Evolutionary conservation across 2,329 filamentous ascomycete species (phyloP).

Genomic region (Pseudogymnoascus sp.): DNA sequence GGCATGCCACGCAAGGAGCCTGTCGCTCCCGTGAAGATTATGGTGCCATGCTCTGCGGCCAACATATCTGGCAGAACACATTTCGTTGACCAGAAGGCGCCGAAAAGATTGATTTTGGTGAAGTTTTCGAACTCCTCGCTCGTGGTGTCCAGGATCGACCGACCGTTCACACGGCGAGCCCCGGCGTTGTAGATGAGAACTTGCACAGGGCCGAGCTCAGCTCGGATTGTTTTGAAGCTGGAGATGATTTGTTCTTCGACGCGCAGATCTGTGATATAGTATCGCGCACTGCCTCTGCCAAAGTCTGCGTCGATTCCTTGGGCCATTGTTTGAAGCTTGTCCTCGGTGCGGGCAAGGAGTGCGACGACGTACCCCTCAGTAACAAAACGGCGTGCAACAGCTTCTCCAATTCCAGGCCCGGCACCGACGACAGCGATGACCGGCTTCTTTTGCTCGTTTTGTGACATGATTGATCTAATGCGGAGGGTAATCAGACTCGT

Average conservation of each 20-base stretch:
- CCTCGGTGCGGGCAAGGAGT: constrained; percentile 19
- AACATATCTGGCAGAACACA: constrained; percentile 19
- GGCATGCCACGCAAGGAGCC: constrained; percentile 67
- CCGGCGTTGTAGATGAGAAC: constrained; percentile 20
- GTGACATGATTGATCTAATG: constrained; percentile 4
- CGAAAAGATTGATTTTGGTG: constrained; percentile 21
- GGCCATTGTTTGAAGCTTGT: constrained; percentile 18
- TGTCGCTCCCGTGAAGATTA: constrained; percentile 80
- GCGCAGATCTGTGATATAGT: constrained; percentile 19
- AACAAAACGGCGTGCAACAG: constrained; percentile 18
- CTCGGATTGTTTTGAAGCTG: constrained; percentile 20
- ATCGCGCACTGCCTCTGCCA: constrained; percentile 14
- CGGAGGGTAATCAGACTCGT: neutral
- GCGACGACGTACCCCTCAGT: constrained; percentile 17
- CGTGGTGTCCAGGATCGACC: constrained; percentile 17
- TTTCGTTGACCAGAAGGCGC: constrained; percentile 19
- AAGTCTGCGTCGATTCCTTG: constrained; percentile 14
- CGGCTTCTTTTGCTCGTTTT: constrained; percentile 14
- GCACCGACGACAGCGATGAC: constrained; percentile 20
- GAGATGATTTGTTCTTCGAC: constrained; percentile 14
- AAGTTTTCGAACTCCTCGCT: constrained; percentile 19
- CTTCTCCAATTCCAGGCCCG: constrained; percentile 19
- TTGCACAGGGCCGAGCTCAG: constrained; percentile 15
- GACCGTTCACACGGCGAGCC: constrained; percentile 19
- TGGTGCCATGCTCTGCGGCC: constrained; percentile 15